These are phyloP conservation scores for Kwoniella sp. DNA, from an alignment of 768 basidiomycete genomes.

Conservation along the genomic window DNA sequence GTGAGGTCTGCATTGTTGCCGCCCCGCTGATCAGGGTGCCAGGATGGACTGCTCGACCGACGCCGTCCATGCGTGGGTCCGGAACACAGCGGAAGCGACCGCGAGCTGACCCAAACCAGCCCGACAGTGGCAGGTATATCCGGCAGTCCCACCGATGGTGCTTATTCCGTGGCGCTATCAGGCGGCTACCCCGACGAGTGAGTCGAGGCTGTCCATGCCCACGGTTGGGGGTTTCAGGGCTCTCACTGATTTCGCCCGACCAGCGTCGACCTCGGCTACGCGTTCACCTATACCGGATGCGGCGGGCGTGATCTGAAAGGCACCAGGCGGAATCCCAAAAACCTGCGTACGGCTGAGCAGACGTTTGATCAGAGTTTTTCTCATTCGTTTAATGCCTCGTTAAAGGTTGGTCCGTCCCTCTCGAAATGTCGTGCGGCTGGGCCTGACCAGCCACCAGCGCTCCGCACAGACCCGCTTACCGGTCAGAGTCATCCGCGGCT, in stretches of 20 bases:
- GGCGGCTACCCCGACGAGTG: slow-evolving; percentile 56
- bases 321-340: slow-evolving; percentile 75
- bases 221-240: too few relatives aligned
- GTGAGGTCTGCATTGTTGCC: background rate
- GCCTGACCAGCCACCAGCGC: slow-evolving; percentile 53
- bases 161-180: slow-evolving; percentile 79
- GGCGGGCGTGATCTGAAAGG: slow-evolving; percentile 85
- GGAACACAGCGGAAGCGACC: background rate
- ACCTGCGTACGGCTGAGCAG: slow-evolving; percentile 85
- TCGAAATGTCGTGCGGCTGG: background rate
- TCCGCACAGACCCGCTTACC: slow-evolving; percentile 78
- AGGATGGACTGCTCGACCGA: slow-evolving; percentile 66
- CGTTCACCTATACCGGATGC: slow-evolving; percentile 48
- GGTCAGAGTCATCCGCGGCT: slow-evolving; percentile 81
- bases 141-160: slow-evolving; percentile 60
- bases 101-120: slow-evolving; percentile 51
- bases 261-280: slow-evolving; percentile 38
- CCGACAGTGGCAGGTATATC: slow-evolving; percentile 82
- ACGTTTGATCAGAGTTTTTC: slow-evolving; percentile 79
- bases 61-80: slow-evolving; percentile 75
- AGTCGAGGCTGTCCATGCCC: background rate
- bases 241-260: too few relatives aligned
- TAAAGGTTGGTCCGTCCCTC: slow-evolving; percentile 54
- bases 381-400: slow-evolving; percentile 63
- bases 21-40: background rate